These are phyloP conservation scores for Neurospora tetraspora DNA, from an alignment of 495 filamentous ascomycete species.

Conservation along the genomic window DNA sequence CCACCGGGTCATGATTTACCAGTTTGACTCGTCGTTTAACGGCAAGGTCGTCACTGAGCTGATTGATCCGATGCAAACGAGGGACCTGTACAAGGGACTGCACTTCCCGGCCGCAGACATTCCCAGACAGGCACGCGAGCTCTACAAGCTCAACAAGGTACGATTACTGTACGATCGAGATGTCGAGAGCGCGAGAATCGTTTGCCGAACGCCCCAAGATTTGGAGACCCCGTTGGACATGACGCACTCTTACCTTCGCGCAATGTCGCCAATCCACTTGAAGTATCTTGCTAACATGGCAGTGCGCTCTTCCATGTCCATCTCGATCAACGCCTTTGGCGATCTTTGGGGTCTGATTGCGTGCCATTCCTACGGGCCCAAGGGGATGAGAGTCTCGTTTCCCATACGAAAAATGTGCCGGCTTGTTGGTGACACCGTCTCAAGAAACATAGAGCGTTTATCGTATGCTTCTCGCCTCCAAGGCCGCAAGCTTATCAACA, in stretches of 20 bases:
- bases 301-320: constrained; percentile 86
- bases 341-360: constrained; percentile 87
- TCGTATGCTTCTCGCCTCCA: constrained; percentile 80
- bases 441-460: constrained; percentile 79
- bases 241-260: constrained; percentile 75
- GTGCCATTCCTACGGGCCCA: constrained; percentile 70
- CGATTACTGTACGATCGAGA: constrained; percentile 70
- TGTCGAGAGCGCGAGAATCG: constrained; percentile 65
- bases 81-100: constrained; percentile 80
- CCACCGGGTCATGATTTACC: constrained; percentile 88
- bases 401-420: constrained; percentile 91
- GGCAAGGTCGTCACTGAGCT: constrained; percentile 82
- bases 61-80: constrained; percentile 68
- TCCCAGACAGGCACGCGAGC: constrained; percentile 71
- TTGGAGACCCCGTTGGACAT: constrained; percentile 73
- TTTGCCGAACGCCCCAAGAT: constrained; percentile 70
- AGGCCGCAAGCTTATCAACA: constrained; percentile 70
- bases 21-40: constrained; percentile 78
- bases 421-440: constrained; percentile 79
- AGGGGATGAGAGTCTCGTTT: constrained; percentile 83
- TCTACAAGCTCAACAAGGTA: constrained; percentile 75
- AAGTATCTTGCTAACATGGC: constrained; percentile 90
- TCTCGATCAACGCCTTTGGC: constrained; percentile 77
- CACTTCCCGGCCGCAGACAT: constrained; percentile 92
- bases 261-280: constrained; percentile 83